Conservation (phyloP, 345 rosid genomes). For the Euphorbia pulcherrima region DNA sequence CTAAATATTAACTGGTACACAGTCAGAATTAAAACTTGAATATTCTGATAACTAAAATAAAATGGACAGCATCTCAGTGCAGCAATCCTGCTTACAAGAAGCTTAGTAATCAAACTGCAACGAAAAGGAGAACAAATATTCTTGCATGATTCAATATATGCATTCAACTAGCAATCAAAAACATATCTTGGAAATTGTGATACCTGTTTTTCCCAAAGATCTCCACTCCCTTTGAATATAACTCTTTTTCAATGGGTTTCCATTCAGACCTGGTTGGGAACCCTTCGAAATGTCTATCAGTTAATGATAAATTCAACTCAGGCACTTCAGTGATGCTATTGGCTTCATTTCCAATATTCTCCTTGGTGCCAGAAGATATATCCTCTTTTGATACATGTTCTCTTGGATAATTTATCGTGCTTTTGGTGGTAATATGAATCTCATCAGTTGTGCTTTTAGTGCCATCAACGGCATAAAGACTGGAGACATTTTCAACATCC, state of each 20-base stretch:
- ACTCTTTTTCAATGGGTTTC: slow-evolving; percentile 88
- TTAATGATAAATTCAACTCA: slow-evolving; percentile 31
- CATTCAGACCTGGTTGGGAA: slow-evolving; percentile 41
- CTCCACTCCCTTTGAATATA: slow-evolving; percentile 88
- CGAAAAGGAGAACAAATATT: slow-evolving; percentile 2
- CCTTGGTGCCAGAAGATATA: slow-evolving; percentile 29
- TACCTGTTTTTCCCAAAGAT: slow-evolving; percentile 98
- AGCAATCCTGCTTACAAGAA: background rate
- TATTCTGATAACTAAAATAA: slow-evolving; percentile 3
- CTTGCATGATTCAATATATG: slow-evolving; percentile 4
- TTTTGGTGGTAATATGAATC: slow-evolving; percentile 26
- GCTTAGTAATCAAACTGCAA: background rate
- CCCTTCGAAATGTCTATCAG: slow-evolving; percentile 11
- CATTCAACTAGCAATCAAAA: slow-evolving; percentile 8
- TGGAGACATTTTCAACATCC: slow-evolving; percentile 23
- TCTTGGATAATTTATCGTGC: slow-evolving; percentile 20
- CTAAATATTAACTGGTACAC: too few relatives aligned
- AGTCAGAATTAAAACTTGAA: too few relatives aligned
- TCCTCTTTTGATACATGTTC: slow-evolving; percentile 25
- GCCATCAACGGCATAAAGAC: slow-evolving; percentile 20
- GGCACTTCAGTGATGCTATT: slow-evolving; percentile 33
- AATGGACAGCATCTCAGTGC: background rate
- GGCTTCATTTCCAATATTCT: slow-evolving; percentile 27
- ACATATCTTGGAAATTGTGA: slow-evolving; percentile 21
- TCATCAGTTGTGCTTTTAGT: slow-evolving; percentile 28